Conservation (phyloP, 2,329 filamentous ascomycete genomes). For the Biscogniauxia sp. region DNA sequence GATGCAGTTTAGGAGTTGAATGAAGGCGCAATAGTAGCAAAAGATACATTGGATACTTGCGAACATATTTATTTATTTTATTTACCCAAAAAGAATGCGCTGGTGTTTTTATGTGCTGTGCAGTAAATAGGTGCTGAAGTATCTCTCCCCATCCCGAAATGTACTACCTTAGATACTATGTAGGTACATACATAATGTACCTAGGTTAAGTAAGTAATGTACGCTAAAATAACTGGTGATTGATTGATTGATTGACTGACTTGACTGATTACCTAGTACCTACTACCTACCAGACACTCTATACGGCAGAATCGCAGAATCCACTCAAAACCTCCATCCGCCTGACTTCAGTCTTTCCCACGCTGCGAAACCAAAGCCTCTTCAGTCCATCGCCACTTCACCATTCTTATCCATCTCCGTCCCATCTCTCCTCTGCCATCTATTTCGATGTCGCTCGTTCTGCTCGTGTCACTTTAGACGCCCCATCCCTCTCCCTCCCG, state of each 20-base stretch:
- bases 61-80: not conserved
- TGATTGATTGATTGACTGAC: too few species aligned
- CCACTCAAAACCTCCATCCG: slow-evolving; percentile 29
- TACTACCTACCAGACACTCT: too few species aligned
- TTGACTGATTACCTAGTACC: not conserved
- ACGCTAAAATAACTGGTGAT: too few species aligned
- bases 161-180: too few species aligned
- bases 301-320: slow-evolving; percentile 5
- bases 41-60: not conserved
- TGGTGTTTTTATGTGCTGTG: not conserved
- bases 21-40: not conserved
- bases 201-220: too few species aligned
- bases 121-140: not conserved
- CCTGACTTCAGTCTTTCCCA: slow-evolving; percentile 54
- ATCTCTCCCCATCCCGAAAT: too few species aligned
- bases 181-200: too few species aligned
- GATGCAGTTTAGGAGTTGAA: not conserved
- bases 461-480: slow-evolving; percentile 49
- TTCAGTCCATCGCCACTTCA: slow-evolving; percentile 51
- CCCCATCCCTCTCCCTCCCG: slow-evolving; percentile 44
- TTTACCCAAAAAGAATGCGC: not conserved
- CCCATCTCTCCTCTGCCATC: slow-evolving; percentile 46
- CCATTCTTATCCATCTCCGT: slow-evolving; percentile 41
- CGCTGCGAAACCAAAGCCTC: slow-evolving; percentile 48
- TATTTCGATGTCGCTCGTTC: slow-evolving; percentile 51